These are phyloP conservation scores for Chlorencoelia australis DNA, from an alignment of 2,329 filamentous ascomycete genomes.

Conservation along the genomic window DNA sequence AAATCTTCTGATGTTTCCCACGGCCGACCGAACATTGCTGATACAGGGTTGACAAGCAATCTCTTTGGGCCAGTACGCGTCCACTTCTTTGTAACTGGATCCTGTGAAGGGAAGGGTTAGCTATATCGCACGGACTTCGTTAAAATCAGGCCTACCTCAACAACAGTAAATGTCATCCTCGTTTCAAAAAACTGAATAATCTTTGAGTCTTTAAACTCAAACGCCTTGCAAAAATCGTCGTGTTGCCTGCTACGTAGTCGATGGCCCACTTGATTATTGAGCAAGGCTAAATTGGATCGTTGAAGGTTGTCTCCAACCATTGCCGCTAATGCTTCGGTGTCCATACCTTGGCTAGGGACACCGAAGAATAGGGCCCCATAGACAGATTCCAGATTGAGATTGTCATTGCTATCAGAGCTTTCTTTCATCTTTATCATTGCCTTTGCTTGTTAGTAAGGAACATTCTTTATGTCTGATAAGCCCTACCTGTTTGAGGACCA, in stretches of 20 bases:
- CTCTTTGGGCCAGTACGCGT: slow-evolving; percentile 1
- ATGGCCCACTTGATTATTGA: slow-evolving; percentile 1
- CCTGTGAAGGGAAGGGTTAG: background rate
- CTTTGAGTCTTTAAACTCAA: slow-evolving; percentile 4
- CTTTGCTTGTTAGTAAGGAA: slow-evolving; percentile 1
- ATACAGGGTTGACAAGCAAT: slow-evolving; percentile 3
- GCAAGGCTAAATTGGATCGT: slow-evolving; percentile 2
- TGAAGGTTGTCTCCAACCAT: slow-evolving; percentile 4
- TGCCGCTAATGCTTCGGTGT: slow-evolving; percentile 3
- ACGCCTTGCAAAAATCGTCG: slow-evolving; percentile 2
- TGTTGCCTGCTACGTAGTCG: slow-evolving; percentile 1
- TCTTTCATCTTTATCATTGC: slow-evolving; percentile 2
- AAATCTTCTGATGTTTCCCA: slow-evolving; percentile 3
- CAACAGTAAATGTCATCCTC: slow-evolving; percentile 2
- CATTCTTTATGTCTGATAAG: background rate
- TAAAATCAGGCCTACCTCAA: slow-evolving; percentile 1
- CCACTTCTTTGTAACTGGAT: slow-evolving; percentile 4
- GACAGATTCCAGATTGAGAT: slow-evolving; percentile 1
- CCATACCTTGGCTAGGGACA: slow-evolving; percentile 4
- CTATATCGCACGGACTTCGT: background rate
- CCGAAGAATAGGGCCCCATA: slow-evolving; percentile 5
- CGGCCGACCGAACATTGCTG: slow-evolving; percentile 2
- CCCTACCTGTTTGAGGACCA: slow-evolving; percentile 8
- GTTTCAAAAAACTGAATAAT: slow-evolving; percentile 5
- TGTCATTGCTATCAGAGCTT: slow-evolving; percentile 2